Evolutionary conservation across 2,329 filamentous ascomycete species (phyloP).

Genomic region (Fusarium palustre): DNA sequence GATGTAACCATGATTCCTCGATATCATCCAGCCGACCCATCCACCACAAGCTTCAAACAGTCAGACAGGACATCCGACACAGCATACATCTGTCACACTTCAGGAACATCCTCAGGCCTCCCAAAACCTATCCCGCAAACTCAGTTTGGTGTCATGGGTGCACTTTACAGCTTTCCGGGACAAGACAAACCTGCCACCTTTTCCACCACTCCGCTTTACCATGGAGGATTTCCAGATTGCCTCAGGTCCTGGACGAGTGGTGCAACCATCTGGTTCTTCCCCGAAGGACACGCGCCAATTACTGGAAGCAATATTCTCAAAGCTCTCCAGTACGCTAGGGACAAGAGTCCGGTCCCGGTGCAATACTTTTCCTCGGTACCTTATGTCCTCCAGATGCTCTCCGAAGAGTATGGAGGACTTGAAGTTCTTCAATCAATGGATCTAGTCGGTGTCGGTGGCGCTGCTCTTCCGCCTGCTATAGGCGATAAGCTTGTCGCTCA

Average conservation of each 20-base stretch:
- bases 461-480: constrained; percentile 64
- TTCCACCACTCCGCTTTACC: constrained; percentile 74
- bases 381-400: constrained; percentile 66
- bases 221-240: constrained; percentile 72
- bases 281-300: constrained; percentile 65
- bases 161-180: constrained; percentile 61
- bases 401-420: constrained; percentile 57
- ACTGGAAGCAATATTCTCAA: constrained; percentile 65
- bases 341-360: constrained; percentile 48
- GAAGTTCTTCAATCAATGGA: constrained; percentile 62
- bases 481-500: constrained; percentile 64
- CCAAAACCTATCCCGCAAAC: constrained; percentile 71
- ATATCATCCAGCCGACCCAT: neutral
- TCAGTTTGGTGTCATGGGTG: constrained; percentile 67
- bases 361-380: constrained; percentile 73
- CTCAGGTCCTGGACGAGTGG: constrained; percentile 71
- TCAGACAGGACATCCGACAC: constrained; percentile 48
- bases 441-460: constrained; percentile 73
- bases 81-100: constrained; percentile 72
- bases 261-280: constrained; percentile 72
- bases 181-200: constrained; percentile 62
- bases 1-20: constrained; percentile 23
- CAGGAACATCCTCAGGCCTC: constrained; percentile 71
- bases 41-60: neutral
- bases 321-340: constrained; percentile 57